phyloP scores from a whole-genome alignment of 139 green algal species.

The Closterium sp. region DNA sequence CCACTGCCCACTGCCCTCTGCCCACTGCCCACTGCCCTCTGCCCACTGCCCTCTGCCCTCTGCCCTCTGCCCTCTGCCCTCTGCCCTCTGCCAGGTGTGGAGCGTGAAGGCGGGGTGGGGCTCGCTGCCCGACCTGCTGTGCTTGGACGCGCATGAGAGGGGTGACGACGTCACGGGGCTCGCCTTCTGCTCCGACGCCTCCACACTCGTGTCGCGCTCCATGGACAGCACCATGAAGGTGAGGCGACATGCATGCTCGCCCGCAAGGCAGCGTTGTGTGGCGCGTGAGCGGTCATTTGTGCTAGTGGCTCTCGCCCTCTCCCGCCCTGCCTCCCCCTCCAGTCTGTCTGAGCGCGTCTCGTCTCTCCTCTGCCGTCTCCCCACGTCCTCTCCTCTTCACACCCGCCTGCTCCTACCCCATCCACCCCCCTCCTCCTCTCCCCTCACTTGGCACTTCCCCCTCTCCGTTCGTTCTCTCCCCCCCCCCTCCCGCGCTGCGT shows the following conservation, averaged over 20 bases:
- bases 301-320: too few species aligned
- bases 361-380: too few species aligned
- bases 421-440: neutral
- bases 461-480: neutral
- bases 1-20: too few species aligned
- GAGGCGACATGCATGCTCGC: neutral
- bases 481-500: neutral
- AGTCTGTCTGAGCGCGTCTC: too few species aligned
- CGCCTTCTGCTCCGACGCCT: conserved; percentile 69
- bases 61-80: neutral
- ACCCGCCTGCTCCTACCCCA: neutral
- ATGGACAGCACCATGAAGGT: conserved; percentile 87
- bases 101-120: conserved; percentile 39
- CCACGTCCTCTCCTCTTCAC: too few species aligned
- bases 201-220: conserved; percentile 69
- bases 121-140: conserved; percentile 34
- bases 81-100: conserved; percentile 33
- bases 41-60: too few species aligned
- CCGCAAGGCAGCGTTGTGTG: too few species aligned
- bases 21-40: too few species aligned
- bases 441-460: too few species aligned
- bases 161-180: conserved; percentile 75
- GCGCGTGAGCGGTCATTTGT: too few species aligned
- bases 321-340: too few species aligned
- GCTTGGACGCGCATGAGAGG: conserved; percentile 24